Evolutionary conservation across 176 grass and related monocot genomes (phyloP), one percentile per base, ranked within the genome.

Genomic region (Oropetium thomaeum): DNA sequence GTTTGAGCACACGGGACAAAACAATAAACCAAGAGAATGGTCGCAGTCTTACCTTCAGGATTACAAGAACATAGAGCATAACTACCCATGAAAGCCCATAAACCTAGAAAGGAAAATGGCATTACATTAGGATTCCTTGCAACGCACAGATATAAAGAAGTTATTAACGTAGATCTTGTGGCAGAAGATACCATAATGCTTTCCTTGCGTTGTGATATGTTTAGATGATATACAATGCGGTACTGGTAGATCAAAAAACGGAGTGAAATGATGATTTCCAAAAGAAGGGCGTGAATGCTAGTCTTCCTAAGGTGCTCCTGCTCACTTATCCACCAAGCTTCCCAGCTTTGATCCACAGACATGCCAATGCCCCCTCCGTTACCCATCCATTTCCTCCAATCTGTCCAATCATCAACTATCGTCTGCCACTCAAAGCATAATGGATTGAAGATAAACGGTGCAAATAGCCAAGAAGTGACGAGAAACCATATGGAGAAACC

Each of bases 201-300:
- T 62, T 38, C 86, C 80, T 9, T 90, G 52, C 42, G 89, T 53
- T 67, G 82, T 73, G 92, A 65, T 62, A 99, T 92, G 58, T 92
- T 84, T 35, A 99, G 87, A 82, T 99, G 96, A 61, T 96, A 96
- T 63, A 99, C 96, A 82, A 99, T 92, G 25, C 92, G 92, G 58
- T 99, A 99, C 73, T 99, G 96, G 76, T 92, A 96, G 72, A 99
- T 96, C 73, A 99, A 73, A 78, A 99, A 99, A 28, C 96, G 92
- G 66, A 99, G 89, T 26, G 91, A 71, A 59, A 99, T 74, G 70
- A 96, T 74, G 58, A 99, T 92, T 84, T 99, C 96, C 57, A 96
- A 76, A 10, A 96, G 25, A 34, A 85, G 86, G n/a, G 88, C 88
- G 16, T 84, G 86, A 51, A 91, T 69, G 67, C 90, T 87, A 30